A percentile compares a stretch with the other conserved stretches of the same genome.
These are phyloP conservation scores for Arbutus unedo DNA, from an alignment of 148 eudicot genomes.

Conservation along the genomic window DNA sequence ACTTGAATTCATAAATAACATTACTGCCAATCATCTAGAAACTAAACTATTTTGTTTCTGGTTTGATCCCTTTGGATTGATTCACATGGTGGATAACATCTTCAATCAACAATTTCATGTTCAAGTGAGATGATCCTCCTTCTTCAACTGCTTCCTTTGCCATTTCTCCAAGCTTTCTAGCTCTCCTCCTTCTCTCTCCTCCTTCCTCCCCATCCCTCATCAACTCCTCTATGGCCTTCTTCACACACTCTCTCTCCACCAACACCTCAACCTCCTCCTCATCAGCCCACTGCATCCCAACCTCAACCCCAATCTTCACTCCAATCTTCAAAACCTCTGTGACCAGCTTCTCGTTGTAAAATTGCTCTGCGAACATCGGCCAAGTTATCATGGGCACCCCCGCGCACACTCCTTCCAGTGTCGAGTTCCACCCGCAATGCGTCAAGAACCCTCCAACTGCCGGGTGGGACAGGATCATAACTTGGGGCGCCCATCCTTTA, in stretches of 20 bases:
- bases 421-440: constrained; percentile 67
- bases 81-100: constrained; percentile 18
- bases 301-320: constrained; percentile 40
- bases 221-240: constrained; percentile 25
- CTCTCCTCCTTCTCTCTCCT: constrained; percentile 37
- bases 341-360: constrained; percentile 46
- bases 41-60: neutral
- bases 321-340: constrained; percentile 41
- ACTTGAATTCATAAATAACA: no score
- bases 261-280: constrained; percentile 32
- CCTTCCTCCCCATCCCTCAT: constrained; percentile 34
- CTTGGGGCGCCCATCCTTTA: constrained; percentile 54
- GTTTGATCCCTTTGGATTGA: neutral
- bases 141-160: constrained; percentile 35
- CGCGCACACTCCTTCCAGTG: constrained; percentile 36
- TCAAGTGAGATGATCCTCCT: constrained; percentile 42
- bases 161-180: constrained; percentile 26
- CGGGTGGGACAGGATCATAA: constrained; percentile 39
- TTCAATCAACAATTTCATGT: constrained; percentile 32
- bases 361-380: constrained; percentile 62
- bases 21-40: neutral
- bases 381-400: constrained; percentile 57
- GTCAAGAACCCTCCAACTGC: constrained; percentile 43
- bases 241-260: constrained; percentile 32
- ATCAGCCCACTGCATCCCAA: constrained; percentile 30